phyloP scores from a whole-genome alignment of 495 filamentous ascomycete genomes.

The Tuber magnatum region DNA sequence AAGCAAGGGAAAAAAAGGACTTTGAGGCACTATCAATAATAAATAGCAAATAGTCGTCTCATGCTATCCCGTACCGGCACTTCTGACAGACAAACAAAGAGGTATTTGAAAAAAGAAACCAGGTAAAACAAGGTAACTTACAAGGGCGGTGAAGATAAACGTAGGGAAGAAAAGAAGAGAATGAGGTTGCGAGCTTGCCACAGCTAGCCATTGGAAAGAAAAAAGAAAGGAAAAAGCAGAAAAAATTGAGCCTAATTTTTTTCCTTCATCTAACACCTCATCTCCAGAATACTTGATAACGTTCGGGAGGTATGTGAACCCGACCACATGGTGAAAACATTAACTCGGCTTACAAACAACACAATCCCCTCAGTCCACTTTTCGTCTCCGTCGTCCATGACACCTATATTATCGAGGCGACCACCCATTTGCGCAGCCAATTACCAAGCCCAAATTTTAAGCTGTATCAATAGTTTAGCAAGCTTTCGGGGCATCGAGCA shows the following conservation, averaged over 20 bases:
- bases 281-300: not conserved
- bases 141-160: not conserved
- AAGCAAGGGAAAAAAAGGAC: not conserved
- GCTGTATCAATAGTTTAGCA: slow-evolving; percentile 21
- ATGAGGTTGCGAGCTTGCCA: not conserved
- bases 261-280: not conserved
- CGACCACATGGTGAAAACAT: not conserved
- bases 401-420: not conserved
- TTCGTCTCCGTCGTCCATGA: slow-evolving; percentile 34
- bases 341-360: not conserved
- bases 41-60: not conserved
- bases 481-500: not conserved
- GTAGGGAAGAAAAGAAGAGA: not conserved
- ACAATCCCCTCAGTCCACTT: not conserved
- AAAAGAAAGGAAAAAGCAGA: not conserved
- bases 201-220: not conserved
- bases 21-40: not conserved
- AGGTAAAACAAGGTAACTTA: not conserved
- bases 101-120: slow-evolving; percentile 26
- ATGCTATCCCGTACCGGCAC: not conserved
- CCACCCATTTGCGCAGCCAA: slow-evolving; percentile 9
- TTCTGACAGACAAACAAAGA: slow-evolving; percentile 19
- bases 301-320: not conserved
- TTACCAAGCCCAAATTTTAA: slow-evolving; percentile 40
- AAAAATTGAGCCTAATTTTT: not conserved